Evolutionary conservation across 805 yeast species (phyloP).

Genomic region (Tetrapisispora pingtungensis): DNA sequence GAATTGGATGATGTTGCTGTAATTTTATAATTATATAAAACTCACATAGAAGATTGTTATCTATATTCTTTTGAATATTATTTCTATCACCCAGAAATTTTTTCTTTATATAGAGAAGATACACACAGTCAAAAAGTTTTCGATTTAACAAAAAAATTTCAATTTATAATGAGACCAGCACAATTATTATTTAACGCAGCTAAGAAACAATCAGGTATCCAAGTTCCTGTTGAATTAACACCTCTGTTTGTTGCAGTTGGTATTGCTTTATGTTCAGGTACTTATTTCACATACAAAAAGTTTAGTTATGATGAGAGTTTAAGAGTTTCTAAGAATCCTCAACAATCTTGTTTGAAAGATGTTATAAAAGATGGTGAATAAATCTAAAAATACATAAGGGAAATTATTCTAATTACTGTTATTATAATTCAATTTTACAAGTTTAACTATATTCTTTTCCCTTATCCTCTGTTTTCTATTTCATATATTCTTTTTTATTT

Average conservation of each 20-base stretch:
- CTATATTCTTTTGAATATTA: too few species aligned
- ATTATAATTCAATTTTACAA: too few species aligned
- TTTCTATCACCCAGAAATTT: too few species aligned
- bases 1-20: too few species aligned
- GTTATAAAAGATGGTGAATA: slow-evolving; percentile 13
- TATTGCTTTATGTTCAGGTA: slow-evolving; percentile 41
- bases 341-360: slow-evolving; percentile 26
- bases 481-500: not conserved
- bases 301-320: slow-evolving; percentile 38
- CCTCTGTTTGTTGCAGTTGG: slow-evolving; percentile 50
- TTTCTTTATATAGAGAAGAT: too few species aligned
- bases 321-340: slow-evolving; percentile 40
- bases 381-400: not conserved
- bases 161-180: slow-evolving; percentile 38
- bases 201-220: slow-evolving; percentile 30
- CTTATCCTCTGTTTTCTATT: not conserved
- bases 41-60: too few species aligned
- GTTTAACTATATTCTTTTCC: not conserved
- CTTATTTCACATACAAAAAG: slow-evolving; percentile 44
- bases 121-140: too few species aligned
- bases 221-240: slow-evolving; percentile 46
- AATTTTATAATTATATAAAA: too few species aligned
- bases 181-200: slow-evolving; percentile 38
- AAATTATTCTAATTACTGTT: too few species aligned
- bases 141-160: too few species aligned